Percentiles rank a stretch among this genome's conserved stretches.
Evolutionary conservation across 106 monocot genomes (phyloP).

Genomic region (Amphibolis antarctica): DNA sequence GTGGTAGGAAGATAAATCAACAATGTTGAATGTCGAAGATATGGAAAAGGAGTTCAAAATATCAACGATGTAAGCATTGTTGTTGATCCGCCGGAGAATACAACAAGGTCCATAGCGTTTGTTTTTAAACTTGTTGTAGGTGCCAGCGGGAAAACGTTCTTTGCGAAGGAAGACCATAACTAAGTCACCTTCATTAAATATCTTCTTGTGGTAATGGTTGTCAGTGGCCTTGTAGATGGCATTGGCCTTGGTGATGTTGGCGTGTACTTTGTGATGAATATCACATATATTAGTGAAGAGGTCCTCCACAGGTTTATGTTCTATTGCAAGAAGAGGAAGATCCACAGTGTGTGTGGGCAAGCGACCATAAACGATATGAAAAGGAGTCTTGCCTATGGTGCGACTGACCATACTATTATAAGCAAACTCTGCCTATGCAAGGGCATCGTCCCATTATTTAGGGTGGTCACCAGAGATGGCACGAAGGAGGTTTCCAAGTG

Average conservation of each 20-base stretch:
- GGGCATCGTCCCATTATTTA: neutral
- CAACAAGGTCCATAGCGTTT: neutral
- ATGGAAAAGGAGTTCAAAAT: neutral
- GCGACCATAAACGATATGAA: neutral
- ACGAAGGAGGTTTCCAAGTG: neutral
- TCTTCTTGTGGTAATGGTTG: neutral
- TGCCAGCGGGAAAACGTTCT: neutral
- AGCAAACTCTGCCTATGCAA: conserved; percentile 1
- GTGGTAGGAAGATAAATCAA: neutral
- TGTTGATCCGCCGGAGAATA: neutral
- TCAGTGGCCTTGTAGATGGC: neutral
- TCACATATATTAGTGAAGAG: no score
- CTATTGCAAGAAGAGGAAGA: no score
- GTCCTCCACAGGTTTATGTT: neutral
- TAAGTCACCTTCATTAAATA: conserved; percentile 1
- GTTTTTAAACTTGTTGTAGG: neutral
- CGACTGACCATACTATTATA: neutral
- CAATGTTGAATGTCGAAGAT: neutral
- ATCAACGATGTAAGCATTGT: conserved; percentile 5
- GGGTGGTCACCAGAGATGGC: neutral
- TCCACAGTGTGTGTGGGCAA: neutral
- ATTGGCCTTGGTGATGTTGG: neutral
- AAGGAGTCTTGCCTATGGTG: neutral
- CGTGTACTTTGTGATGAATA: no score
- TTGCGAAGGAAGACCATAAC: neutral